These are phyloP conservation scores for Hypericum perforatum DNA, from an alignment of 345 rosid genomes.

Conservation along the genomic window DNA sequence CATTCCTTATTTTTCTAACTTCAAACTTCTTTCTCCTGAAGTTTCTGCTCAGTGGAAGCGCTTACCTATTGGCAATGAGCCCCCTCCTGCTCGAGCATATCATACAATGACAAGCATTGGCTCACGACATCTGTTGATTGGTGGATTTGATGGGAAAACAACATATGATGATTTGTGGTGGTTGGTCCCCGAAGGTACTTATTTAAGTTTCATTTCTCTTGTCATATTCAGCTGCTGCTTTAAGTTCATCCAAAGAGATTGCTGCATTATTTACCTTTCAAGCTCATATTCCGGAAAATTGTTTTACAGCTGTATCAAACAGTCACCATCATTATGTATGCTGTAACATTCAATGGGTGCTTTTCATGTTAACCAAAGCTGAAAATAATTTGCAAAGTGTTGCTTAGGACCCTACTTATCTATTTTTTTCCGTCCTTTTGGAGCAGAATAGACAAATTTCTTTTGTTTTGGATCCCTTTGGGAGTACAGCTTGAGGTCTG, in stretches of 20 bases:
- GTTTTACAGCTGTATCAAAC: no score
- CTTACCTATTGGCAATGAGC: slow-evolving; percentile 50
- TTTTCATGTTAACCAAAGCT: no score
- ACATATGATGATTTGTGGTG: slow-evolving; percentile 95
- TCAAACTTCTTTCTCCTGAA: slow-evolving; percentile 11
- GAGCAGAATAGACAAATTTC: not conserved
- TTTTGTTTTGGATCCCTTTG: no score
- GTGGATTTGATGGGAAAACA: slow-evolving; percentile 91
- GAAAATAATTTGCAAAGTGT: no score
- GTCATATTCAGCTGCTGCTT: no score
- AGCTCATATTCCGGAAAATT: no score
- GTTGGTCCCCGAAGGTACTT: slow-evolving; percentile 86
- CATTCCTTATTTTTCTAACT: slow-evolving; percentile 4
- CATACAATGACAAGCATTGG: slow-evolving; percentile 72
- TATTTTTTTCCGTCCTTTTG: not conserved
- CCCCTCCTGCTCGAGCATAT: slow-evolving; percentile 93
- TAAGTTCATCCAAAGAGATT: no score
- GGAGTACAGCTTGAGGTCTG: no score
- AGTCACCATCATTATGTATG: no score
- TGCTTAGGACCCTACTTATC: not conserved
- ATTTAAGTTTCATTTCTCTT: not conserved
- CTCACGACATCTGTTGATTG: slow-evolving; percentile 69
- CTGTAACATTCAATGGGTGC: not conserved
- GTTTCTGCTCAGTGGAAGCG: slow-evolving; percentile 97
- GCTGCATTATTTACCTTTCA: no score